Conservation (phyloP, 2,329 filamentous ascomycete species). For the Grosmannia serpens region DNA sequence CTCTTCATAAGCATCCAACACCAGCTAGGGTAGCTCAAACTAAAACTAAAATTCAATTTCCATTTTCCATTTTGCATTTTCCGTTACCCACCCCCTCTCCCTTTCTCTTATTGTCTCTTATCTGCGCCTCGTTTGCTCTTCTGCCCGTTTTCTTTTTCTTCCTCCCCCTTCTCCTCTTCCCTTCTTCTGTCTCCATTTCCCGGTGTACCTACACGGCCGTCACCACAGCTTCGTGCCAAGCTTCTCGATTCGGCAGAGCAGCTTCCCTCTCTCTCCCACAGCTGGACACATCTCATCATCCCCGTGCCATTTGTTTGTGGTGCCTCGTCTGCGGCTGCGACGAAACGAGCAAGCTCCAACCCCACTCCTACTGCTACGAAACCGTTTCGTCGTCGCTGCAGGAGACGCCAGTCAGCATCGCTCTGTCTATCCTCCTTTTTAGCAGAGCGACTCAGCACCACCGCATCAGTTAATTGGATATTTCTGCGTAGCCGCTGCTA, state of each 20-base stretch:
- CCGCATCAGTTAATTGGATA: neutral
- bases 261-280: neutral
- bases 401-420: neutral
- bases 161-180: slow-evolving; percentile 2
- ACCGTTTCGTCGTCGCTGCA: neutral
- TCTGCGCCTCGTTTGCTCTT: neutral
- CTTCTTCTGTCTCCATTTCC: neutral
- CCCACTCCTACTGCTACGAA: neutral
- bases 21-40: neutral
- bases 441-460: neutral
- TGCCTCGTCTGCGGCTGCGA: neutral
- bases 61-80: neutral
- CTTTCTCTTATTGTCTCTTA: neutral
- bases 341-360: neutral
- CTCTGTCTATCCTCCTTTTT: neutral
- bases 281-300: neutral
- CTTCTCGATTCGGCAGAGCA: neutral
- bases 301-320: neutral
- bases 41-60: neutral
- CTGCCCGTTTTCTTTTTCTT: slow-evolving; percentile 5
- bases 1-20: neutral
- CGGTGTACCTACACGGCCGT: neutral
- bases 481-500: neutral
- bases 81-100: neutral
- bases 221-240: neutral